A percentile compares a stretch with the other conserved stretches of the same genome.
These are phyloP conservation scores for Craterostigma plantagineum DNA, from an alignment of 257 asterid species.

Conservation along the genomic window DNA sequence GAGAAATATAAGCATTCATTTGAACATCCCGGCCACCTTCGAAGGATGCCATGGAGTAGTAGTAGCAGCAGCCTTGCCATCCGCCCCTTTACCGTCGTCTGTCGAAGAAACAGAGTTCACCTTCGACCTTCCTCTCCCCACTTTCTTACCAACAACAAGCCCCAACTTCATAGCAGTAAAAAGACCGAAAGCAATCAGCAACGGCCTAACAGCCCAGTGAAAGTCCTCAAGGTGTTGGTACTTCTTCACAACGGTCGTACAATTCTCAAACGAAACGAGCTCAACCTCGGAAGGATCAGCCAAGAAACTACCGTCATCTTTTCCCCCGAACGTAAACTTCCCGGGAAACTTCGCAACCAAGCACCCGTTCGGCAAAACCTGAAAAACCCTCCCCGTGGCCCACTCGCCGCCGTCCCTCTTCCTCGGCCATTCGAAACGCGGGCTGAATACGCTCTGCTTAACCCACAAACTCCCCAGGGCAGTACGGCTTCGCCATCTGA, in stretches of 20 bases:
- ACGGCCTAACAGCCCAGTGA: slow-evolving; percentile 86
- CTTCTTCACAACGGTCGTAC: slow-evolving; percentile 38
- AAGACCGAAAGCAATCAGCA: slow-evolving; percentile 53
- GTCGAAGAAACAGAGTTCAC: not conserved
- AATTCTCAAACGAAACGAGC: slow-evolving; percentile 38
- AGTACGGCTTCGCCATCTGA: slow-evolving; percentile 64
- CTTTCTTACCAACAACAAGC: slow-evolving; percentile 35
- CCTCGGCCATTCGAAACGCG: slow-evolving; percentile 72
- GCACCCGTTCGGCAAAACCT: slow-evolving; percentile 67
- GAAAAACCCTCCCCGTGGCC: slow-evolving; percentile 47
- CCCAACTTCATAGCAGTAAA: slow-evolving; percentile 70
- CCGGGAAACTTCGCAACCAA: slow-evolving; percentile 62
- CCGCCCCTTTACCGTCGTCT: slow-evolving; percentile 18
- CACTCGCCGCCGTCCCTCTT: slow-evolving; percentile 47
- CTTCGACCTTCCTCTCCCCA: slow-evolving; percentile 24
- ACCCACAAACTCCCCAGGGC: slow-evolving; percentile 55
- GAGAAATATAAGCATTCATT: no score
- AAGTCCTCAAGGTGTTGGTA: slow-evolving; percentile 79
- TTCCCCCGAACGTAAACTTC: slow-evolving; percentile 19
- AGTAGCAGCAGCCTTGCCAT: slow-evolving; percentile 18
- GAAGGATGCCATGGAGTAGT: slow-evolving; percentile 34
- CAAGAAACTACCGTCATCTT: slow-evolving; percentile 20
- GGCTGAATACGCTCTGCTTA: slow-evolving; percentile 31
- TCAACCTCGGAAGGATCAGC: slow-evolving; percentile 85
- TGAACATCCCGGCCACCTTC: no score